Evolutionary conservation across 371 early-diverging fungal species (phyloP).

Genomic region (Saksenaea oblongispora): DNA sequence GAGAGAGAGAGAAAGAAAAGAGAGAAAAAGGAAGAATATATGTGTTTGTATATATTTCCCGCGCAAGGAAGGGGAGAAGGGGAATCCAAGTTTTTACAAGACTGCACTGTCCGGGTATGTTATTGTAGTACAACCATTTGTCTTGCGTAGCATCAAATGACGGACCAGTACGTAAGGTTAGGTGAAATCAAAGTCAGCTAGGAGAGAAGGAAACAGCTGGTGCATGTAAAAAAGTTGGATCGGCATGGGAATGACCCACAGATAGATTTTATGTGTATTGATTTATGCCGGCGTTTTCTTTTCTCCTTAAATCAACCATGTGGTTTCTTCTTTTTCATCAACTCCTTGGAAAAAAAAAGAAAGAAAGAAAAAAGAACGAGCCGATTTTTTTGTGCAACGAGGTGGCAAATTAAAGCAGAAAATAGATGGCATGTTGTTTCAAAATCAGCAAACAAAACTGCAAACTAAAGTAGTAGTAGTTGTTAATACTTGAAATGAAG

Average conservation of each 20-base stretch:
- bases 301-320: slow-evolving; percentile 1
- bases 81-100: neutral
- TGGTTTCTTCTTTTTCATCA: neutral
- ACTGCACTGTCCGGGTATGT: neutral
- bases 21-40: too few species aligned
- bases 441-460: neutral
- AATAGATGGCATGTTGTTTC: slow-evolving; percentile 2
- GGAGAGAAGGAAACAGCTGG: slow-evolving; percentile 1
- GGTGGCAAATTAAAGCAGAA: slow-evolving; percentile 4
- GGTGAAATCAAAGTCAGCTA: neutral
- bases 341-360: neutral
- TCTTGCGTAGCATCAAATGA: slow-evolving; percentile 5
- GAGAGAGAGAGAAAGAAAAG: too few species aligned
- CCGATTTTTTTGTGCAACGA: slow-evolving; percentile 1
- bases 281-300: neutral
- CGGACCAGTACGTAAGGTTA: neutral
- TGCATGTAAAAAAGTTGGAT: slow-evolving; percentile 3
- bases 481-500: neutral
- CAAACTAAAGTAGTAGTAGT: neutral
- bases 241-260: slow-evolving; percentile 1
- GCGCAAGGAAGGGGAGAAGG: neutral
- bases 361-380: neutral
- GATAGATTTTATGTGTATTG: neutral
- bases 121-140: slow-evolving; percentile 1
- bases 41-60: neutral